phyloP scores from a whole-genome alignment of 768 basidiomycete species.

The Mycena venus region DNA sequence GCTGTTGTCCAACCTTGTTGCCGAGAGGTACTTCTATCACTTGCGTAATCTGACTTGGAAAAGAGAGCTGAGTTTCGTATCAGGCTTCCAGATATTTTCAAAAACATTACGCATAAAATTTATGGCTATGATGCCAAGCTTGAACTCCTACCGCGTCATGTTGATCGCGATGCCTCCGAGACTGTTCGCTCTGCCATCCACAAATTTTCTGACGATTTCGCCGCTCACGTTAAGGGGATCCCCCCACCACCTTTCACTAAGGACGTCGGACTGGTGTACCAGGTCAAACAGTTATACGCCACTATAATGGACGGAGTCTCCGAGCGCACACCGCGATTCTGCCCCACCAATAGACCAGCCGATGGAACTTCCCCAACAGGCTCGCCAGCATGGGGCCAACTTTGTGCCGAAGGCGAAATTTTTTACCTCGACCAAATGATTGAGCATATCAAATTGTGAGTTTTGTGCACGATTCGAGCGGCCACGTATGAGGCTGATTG shows the following conservation, averaged over 20 bases:
- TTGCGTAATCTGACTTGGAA: neutral
- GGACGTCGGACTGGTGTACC: slow-evolving; percentile 8
- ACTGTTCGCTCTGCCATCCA: neutral
- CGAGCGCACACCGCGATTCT: slow-evolving; percentile 8
- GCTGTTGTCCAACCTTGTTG: slow-evolving; percentile 9
- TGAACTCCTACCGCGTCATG: neutral
- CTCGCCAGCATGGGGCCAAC: slow-evolving; percentile 18
- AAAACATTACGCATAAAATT: neutral
- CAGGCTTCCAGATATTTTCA: slow-evolving; percentile 19
- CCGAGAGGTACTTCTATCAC: neutral
- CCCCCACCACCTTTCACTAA: slow-evolving; percentile 12
- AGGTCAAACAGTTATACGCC: slow-evolving; percentile 14
- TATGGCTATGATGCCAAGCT: neutral
- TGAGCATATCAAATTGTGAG: slow-evolving; percentile 1
- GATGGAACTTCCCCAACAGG: neutral
- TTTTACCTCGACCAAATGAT: slow-evolving; percentile 17
- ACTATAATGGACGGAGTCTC: slow-evolving; percentile 5
- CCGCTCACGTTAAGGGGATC: slow-evolving; percentile 14
- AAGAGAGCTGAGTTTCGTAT: neutral
- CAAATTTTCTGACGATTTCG: slow-evolving; percentile 3
- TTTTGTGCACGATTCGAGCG: neutral
- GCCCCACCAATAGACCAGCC: neutral
- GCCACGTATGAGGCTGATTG: neutral
- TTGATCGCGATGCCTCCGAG: neutral
- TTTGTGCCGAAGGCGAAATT: slow-evolving; percentile 16